Percentiles rank a stretch among this genome's conserved stretches.
Conservation (phyloP, 257 asterid genomes). For the Craterostigma plantagineum region DNA sequence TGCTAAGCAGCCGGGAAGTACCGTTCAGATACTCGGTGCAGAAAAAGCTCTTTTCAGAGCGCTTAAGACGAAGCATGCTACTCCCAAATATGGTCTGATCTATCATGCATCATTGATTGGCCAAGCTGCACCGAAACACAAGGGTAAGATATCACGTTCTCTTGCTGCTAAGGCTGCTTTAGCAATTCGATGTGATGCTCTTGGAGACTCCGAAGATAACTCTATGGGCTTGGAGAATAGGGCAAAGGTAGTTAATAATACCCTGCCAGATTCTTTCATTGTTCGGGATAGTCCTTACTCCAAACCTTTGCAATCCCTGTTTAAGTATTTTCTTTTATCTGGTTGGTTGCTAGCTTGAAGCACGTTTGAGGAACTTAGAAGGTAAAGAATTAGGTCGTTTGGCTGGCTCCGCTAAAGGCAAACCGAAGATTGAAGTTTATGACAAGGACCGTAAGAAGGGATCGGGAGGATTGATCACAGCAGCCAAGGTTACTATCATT, state of each 20-base stretch:
- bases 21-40: conserved; percentile 85
- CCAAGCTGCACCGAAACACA: conserved; percentile 83
- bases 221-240: conserved; percentile 77
- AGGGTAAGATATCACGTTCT: conserved; percentile 79
- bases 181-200: conserved; percentile 59
- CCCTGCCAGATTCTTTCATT: not conserved
- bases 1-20: conserved; percentile 90
- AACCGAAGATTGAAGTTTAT: conserved; percentile 65
- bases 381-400: conserved; percentile 48
- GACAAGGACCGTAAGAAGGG: conserved; percentile 72
- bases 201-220: conserved; percentile 25
- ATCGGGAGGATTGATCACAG: conserved; percentile 50
- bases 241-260: conserved; percentile 18
- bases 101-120: conserved; percentile 86
- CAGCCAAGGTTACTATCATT: conserved; percentile 39
- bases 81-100: conserved; percentile 80
- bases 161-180: conserved; percentile 77
- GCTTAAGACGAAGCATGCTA: conserved; percentile 71
- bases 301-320: not conserved
- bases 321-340: not conserved
- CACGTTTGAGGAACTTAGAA: conserved; percentile 55
- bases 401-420: conserved; percentile 79
- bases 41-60: conserved; percentile 89
- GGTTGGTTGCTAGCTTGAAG: conserved; percentile 40
- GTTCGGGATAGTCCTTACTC: too few relatives aligned